phyloP scores from a whole-genome alignment of 306 rosid species.

The Sphenostylis stenocarpa region DNA sequence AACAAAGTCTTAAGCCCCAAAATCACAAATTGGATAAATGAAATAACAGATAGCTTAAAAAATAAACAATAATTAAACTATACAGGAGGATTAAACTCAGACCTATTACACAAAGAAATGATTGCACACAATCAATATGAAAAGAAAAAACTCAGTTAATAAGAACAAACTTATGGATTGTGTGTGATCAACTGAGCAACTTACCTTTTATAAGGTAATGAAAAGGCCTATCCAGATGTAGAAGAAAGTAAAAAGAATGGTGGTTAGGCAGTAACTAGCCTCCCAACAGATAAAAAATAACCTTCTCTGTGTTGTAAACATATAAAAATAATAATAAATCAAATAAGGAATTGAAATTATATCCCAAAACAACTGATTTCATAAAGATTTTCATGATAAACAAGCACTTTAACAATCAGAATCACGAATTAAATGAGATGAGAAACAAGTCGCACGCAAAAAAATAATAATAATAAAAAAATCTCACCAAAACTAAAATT shows the following conservation, averaged over 20 bases:
- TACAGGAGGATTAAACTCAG: constrained; percentile 3
- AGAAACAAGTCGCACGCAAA: background rate
- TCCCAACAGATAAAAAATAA: background rate
- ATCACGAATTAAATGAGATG: no score
- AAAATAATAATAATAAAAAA: background rate
- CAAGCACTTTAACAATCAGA: no score
- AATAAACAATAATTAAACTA: background rate
- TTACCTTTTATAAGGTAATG: no score
- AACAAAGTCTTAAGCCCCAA: background rate
- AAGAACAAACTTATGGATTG: constrained; percentile 2
- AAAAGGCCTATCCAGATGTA: background rate
- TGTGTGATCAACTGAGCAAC: background rate
- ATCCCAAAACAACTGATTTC: constrained; percentile 3
- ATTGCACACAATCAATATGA: background rate
- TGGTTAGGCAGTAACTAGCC: constrained; percentile 10
- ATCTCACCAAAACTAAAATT: background rate
- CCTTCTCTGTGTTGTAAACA: background rate
- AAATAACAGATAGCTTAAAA: background rate
- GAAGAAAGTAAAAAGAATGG: background rate
- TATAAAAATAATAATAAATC: background rate
- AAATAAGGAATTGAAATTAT: background rate
- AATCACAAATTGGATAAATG: background rate
- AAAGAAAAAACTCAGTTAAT: background rate
- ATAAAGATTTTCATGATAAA: background rate
- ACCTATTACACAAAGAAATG: constrained; percentile 1